Base-by-base conservation (phyloP, 106 monocot genomes). In the Platanthera guangdongensis region DNA sequence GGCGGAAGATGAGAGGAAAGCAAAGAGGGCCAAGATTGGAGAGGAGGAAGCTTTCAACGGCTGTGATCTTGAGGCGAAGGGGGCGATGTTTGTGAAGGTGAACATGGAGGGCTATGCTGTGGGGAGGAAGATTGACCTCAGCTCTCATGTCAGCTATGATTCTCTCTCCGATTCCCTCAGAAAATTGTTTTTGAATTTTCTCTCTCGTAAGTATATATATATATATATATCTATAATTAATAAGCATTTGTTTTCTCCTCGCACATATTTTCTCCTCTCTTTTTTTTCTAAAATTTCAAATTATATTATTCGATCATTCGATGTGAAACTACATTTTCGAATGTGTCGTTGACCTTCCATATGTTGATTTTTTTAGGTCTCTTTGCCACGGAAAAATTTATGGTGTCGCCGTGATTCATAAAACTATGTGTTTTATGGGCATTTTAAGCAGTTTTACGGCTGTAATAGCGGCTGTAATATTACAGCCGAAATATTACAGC, bases 41-140 rank as follows among this genome's bases (percentile, higher is more conserved):
- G 76, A 73, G 25, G 57, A 6, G 45, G 18, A 70, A 59, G 60
- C 4, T 11, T 19, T 14, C 28, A 21, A 16, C 25, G 77, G 10
- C 7, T 47, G 2, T 6, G 60, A 45, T 4, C 49, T 53, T 4
- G 25, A 39, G 45, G 11, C 21, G 2, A 47, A 0, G 11, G 50
- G 68, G 16, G 76, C 81, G 9, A 84, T 88, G 88, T 95, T 83
- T 76, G 95, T 92, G 74, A 95, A 95, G 82, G 95, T 95, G 50
- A 86, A 92, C 76, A 90, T 92, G 87, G 90, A 95, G 63, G 95
- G 95, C 0, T 90, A 70, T 12, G 77, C 68, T 0, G 80, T 95
- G 0, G 95, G 92, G 2, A 81, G 95, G 46, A 95, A 95, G 83
- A 85, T 95, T 25, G 78, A 95, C 72, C 77, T 95, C 53, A 88